Evolutionary conservation across 2,329 filamentous ascomycete species (phyloP), one percentile per base, ranked within the genome.

Genomic region (Cercospora sp.): DNA sequence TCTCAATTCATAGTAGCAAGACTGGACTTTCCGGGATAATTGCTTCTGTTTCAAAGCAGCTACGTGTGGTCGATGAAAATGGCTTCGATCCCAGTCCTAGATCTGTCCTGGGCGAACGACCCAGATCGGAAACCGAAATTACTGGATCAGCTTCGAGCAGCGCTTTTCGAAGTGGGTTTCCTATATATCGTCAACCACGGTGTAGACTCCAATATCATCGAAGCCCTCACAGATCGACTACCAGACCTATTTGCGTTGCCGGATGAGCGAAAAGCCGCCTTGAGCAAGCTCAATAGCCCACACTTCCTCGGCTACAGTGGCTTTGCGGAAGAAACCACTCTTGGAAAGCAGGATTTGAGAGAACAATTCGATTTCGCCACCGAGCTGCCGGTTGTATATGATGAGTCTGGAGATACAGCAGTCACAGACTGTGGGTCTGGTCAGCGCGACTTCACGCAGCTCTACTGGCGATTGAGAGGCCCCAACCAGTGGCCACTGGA

Each of bases 301-400:
- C 87, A 88, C 73, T 88, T 89, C 65, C 78, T 89, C 2, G 87
- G 87, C 0, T 89, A 88, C 73, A 87, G 84, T 69, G 82, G 80
- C 0, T 81, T 82, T 18, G 87, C 86, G 0, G 79, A 83, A 26
- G 87, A 89, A 74, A 85, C 78, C 0, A 89, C 87, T 1, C 83
- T 84, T 0, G 85, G 86, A 0, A 77, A 78, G 62, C 72, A 77
- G 13, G 87, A 89, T 72, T 77, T 80, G 18, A 78, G 87, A 18
- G 87, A 89, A 74, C 87, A 89, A 71, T 85, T 87, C 59, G 87
- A 89, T 73, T 85, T 87, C 73, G 86, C 85, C 13, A 88, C 85
- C 0, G 86, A 89, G 70, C 76, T 88, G 31, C 66, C 77, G 0
- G 79, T 76, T 0, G 79, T 73, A 1, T 82, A 80, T 74, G 33